These are phyloP conservation scores for Fusarium duplospermum DNA, from an alignment of 2,329 filamentous ascomycete genomes.

Conservation along the genomic window DNA sequence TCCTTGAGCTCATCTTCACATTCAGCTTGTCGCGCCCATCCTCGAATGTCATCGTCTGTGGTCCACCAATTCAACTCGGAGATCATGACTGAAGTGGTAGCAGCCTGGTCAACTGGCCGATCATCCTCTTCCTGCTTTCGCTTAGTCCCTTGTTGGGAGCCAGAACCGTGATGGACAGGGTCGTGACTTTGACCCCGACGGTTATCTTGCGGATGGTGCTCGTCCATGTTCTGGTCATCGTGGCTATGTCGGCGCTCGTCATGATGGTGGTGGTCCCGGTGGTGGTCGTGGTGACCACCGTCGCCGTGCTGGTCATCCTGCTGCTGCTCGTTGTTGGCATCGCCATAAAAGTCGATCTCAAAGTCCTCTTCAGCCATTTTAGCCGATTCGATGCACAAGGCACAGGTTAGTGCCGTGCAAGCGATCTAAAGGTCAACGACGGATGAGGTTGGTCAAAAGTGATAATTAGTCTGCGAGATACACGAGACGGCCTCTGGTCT, in stretches of 20 bases:
- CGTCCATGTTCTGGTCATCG: slow-evolving; percentile 54
- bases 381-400: slow-evolving; percentile 24
- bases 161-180: slow-evolving; percentile 54
- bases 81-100: slow-evolving; percentile 80
- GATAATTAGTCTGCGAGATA: slow-evolving; percentile 46
- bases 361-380: slow-evolving; percentile 77
- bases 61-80: slow-evolving; percentile 97
- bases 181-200: slow-evolving; percentile 51
- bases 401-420: slow-evolving; percentile 30
- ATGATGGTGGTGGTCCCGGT: slow-evolving; percentile 43
- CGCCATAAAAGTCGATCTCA: slow-evolving; percentile 79
- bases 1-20: slow-evolving; percentile 90
- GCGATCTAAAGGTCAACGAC: slow-evolving; percentile 14
- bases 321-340: slow-evolving; percentile 61
- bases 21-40: slow-evolving; percentile 82
- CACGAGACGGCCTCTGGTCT: slow-evolving; percentile 40
- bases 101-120: slow-evolving; percentile 67
- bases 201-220: slow-evolving; percentile 55
- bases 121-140: slow-evolving; percentile 71
- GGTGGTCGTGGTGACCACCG: slow-evolving; percentile 35
- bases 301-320: slow-evolving; percentile 52
- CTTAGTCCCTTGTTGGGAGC: slow-evolving; percentile 65
- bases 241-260: slow-evolving; percentile 45
- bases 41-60: slow-evolving; percentile 92
- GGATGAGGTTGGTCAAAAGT: slow-evolving; percentile 30